Percentiles rank a stretch among this genome's conserved stretches.
Evolutionary conservation across 176 grass and related monocot genomes (phyloP).

Genomic region (Chloris gayana): DNA sequence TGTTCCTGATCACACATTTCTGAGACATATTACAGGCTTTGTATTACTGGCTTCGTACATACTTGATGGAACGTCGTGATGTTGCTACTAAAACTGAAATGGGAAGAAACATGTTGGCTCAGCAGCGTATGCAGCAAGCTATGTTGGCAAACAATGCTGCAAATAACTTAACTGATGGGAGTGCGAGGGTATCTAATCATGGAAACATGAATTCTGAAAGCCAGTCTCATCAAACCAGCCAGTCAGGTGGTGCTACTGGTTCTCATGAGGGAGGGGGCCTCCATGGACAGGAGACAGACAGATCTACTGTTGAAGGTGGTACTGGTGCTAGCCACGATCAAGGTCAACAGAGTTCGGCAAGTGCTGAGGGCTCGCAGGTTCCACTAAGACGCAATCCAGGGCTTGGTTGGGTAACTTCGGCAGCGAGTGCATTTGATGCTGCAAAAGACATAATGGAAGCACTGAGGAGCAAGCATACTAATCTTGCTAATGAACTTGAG

Average conservation of each 20-base stretch:
- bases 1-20: conserved; percentile 17
- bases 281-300: conserved; percentile 76
- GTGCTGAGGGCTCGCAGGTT: conserved; percentile 57
- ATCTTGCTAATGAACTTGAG: conserved; percentile 65
- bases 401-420: conserved; percentile 74
- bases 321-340: conserved; percentile 65
- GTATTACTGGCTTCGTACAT: conserved; percentile 98
- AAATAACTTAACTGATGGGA: conserved; percentile 55
- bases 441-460: conserved; percentile 99
- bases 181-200: conserved; percentile 41
- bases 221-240: conserved; percentile 62
- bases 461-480: conserved; percentile 93
- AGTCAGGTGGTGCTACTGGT: conserved; percentile 54
- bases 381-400: conserved; percentile 64
- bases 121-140: conserved; percentile 94
- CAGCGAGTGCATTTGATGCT: conserved; percentile 95
- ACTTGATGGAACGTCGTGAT: conserved; percentile 97
- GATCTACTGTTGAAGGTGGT: conserved; percentile 66
- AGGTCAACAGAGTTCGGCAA: conserved; percentile 63
- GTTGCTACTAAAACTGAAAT: conserved; percentile 95
- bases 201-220: conserved; percentile 64
- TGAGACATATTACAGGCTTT: conserved; percentile 69
- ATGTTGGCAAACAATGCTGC: conserved; percentile 70
- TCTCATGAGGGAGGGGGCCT: conserved; percentile 79
- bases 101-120: conserved; percentile 77